Percentiles rank a stretch among this genome's conserved stretches.
phyloP scores from a whole-genome alignment of 2,329 filamentous ascomycete species.

The Metarhizium album region DNA sequence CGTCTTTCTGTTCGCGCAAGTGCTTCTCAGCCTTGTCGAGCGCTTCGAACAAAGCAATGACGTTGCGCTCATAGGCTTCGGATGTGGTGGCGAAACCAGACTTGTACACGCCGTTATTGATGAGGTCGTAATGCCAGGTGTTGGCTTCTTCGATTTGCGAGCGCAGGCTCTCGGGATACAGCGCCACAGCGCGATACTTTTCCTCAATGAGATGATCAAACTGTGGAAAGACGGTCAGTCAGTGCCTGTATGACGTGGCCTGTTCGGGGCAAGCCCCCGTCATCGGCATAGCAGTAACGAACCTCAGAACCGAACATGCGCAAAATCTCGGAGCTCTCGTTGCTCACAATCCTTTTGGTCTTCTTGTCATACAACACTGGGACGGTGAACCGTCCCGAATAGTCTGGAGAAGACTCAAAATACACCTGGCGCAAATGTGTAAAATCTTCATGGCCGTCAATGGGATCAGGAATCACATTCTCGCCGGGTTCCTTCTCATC shows the following conservation, averaged over 20 bases:
- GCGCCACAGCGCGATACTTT: constrained; percentile 47
- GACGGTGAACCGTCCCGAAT: constrained; percentile 74
- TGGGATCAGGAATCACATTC: constrained; percentile 55
- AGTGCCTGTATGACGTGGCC: not conserved
- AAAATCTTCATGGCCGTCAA: constrained; percentile 60
- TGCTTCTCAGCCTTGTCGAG: constrained; percentile 69
- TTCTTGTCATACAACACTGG: constrained; percentile 78
- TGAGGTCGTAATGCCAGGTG: constrained; percentile 66
- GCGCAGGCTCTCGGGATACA: constrained; percentile 57
- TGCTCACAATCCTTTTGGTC: constrained; percentile 69
- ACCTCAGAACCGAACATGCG: constrained; percentile 78
- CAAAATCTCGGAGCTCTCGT: constrained; percentile 87
- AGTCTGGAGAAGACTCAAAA: constrained; percentile 61
- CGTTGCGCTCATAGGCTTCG: constrained; percentile 68
- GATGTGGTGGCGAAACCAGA: constrained; percentile 78
- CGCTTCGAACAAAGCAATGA: constrained; percentile 59
- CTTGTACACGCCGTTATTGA: constrained; percentile 65
- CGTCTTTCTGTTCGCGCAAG: constrained; percentile 35
- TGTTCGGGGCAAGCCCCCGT: not conserved
- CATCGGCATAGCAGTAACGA: constrained; percentile 1
- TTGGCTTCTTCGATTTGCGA: constrained; percentile 65
- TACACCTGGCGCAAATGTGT: constrained; percentile 68
- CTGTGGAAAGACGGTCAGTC: constrained; percentile 13
- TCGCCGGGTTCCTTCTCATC: constrained; percentile 47
- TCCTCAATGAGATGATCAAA: constrained; percentile 63